phyloP scores from a whole-genome alignment of 768 basidiomycete genomes.

The Boletus rufocinnamomeus region DNA sequence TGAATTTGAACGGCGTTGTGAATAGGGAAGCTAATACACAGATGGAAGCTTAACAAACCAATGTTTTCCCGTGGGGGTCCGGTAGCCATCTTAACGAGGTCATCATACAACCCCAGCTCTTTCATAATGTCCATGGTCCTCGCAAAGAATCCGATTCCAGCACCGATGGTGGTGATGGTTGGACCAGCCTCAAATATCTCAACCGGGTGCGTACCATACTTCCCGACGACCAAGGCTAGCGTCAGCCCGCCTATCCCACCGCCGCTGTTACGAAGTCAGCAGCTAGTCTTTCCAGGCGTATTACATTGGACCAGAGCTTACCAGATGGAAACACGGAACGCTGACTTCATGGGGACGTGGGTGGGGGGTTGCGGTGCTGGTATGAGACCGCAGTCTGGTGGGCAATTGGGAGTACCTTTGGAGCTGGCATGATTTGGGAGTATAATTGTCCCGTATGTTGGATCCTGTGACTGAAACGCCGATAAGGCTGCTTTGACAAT shows the following conservation, averaged over 20 bases:
- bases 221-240: slow-evolving; percentile 34
- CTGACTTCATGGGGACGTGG: slow-evolving; percentile 6
- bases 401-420: too few relatives aligned
- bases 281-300: too few relatives aligned
- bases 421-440: neutral
- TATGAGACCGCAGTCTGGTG: too few relatives aligned
- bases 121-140: slow-evolving; percentile 47
- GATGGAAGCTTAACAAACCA: slow-evolving; percentile 10
- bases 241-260: slow-evolving; percentile 42
- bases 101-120: slow-evolving; percentile 41
- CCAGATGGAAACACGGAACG: slow-evolving; percentile 24
- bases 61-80: slow-evolving; percentile 21
- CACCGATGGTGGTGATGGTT: slow-evolving; percentile 44
- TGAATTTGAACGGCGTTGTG: slow-evolving; percentile 5
- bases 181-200: slow-evolving; percentile 47
- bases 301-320: neutral
- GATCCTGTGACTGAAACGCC: neutral
- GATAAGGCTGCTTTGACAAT: neutral
- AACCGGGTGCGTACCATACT: slow-evolving; percentile 32
- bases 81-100: slow-evolving; percentile 22
- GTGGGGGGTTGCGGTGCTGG: neutral
- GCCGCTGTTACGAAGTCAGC: slow-evolving; percentile 28
- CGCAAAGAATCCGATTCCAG: slow-evolving; percentile 48
- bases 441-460: neutral
- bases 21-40: neutral